A percentile compares a stretch with the other conserved stretches of the same genome.
Conservation (phyloP, 257 asterid species). For the Ehretia macrophylla region DNA sequence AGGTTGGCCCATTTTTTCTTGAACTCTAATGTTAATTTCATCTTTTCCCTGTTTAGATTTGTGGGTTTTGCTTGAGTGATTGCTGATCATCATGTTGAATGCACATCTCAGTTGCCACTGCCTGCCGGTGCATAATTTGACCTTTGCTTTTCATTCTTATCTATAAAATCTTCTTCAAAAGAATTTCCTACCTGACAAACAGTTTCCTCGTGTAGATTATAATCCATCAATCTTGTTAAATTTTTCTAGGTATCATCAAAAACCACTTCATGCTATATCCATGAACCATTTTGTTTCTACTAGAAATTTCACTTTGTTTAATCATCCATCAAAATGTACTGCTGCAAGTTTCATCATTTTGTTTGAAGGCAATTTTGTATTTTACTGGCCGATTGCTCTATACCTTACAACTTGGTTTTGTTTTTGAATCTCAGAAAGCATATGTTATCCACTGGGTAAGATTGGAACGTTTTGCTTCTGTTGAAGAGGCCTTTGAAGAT, state of each 20-base stretch:
- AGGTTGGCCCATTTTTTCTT: constrained; percentile 45
- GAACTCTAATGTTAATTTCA: neutral
- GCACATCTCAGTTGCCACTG: too few relatives aligned
- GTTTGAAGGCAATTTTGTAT: neutral
- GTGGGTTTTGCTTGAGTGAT: neutral
- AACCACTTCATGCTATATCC: neutral
- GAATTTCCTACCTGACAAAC: too few relatives aligned
- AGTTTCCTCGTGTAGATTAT: too few relatives aligned
- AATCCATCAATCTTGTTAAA: too few relatives aligned
- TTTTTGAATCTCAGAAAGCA: constrained; percentile 60
- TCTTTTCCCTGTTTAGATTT: constrained; percentile 1
- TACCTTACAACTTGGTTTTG: neutral
- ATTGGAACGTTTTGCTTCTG: constrained; percentile 68
- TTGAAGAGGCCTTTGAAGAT: constrained; percentile 72
- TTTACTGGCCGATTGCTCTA: neutral
- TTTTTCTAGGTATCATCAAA: too few relatives aligned
- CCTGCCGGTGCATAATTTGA: too few relatives aligned
- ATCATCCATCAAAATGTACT: neutral
- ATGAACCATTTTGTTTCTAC: neutral
- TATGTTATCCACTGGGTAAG: constrained; percentile 95
- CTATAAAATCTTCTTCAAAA: too few relatives aligned
- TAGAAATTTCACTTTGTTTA: too few relatives aligned
- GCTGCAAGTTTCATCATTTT: neutral
- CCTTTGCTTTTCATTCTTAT: too few relatives aligned
- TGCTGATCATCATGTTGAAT: constrained; percentile 2